Percentiles rank a stretch among this genome's conserved stretches.
Evolutionary conservation across 805 yeast genomes (phyloP).

Genomic region (Wickerhamomyces canadensis): DNA sequence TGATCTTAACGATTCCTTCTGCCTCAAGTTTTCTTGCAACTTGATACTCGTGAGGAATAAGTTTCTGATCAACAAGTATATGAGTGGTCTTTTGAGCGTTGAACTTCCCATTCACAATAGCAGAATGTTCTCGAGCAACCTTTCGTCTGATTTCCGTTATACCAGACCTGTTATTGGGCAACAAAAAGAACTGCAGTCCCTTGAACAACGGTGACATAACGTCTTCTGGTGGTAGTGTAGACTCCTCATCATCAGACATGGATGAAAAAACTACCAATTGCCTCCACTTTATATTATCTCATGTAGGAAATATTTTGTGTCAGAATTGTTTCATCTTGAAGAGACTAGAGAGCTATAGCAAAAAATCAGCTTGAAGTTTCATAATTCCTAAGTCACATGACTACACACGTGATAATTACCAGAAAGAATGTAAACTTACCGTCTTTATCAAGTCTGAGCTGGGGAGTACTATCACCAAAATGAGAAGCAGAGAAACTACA

Average conservation of each 20-base stretch:
- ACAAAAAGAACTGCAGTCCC: slow-evolving; percentile 13
- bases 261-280: too few relatives aligned
- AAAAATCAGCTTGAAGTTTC: too few relatives aligned
- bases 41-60: slow-evolving; percentile 8
- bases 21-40: slow-evolving; percentile 1
- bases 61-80: slow-evolving; percentile 16
- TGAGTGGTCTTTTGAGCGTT: slow-evolving; percentile 11
- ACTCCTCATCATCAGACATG: neutral
- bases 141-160: slow-evolving; percentile 14
- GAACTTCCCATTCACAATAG: slow-evolving; percentile 8
- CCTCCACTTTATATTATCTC: too few relatives aligned
- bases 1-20: slow-evolving; percentile 3
- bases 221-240: neutral
- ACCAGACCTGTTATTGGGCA: slow-evolving; percentile 18
- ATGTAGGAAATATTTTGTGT: too few relatives aligned
- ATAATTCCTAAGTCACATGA: too few relatives aligned
- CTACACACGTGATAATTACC: too few relatives aligned
- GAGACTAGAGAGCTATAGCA: too few relatives aligned
- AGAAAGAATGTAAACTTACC: too few relatives aligned
- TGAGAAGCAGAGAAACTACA: too few relatives aligned
- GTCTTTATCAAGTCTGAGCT: too few relatives aligned
- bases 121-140: slow-evolving; percentile 18
- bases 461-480: too few relatives aligned
- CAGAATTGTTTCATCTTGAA: too few relatives aligned
- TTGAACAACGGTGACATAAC: slow-evolving; percentile 12